Percentiles rank a stretch among this genome's conserved stretches.
Conservation (phyloP, 345 rosid species). For the Hirschfeldia incana region DNA sequence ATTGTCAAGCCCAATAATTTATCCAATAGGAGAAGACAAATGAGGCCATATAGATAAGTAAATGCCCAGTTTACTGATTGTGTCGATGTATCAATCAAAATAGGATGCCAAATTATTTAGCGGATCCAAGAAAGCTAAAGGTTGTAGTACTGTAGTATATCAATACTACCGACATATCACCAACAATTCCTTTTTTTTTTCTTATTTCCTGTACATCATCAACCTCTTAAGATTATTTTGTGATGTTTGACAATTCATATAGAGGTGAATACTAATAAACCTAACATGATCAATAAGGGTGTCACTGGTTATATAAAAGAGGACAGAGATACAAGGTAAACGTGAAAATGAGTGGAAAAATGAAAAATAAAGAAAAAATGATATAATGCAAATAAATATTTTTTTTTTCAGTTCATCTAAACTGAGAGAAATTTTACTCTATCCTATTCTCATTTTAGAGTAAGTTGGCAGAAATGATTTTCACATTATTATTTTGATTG, state of each 20-base stretch:
- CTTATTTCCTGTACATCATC: not conserved
- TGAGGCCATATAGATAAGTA: slow-evolving; percentile 6
- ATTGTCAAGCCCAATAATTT: slow-evolving; percentile 10
- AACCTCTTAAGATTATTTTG: not conserved
- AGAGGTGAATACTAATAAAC: not conserved
- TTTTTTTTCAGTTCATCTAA: not conserved
- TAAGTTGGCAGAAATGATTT: not conserved
- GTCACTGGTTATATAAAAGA: not conserved
- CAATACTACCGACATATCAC: not conserved
- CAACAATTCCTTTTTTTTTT: not conserved
- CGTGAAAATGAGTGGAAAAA: not conserved
- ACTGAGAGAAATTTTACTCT: not conserved
- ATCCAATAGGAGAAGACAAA: slow-evolving; percentile 1
- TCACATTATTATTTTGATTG: too few relatives aligned
- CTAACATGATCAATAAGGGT: not conserved
- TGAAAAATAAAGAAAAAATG: too few relatives aligned
- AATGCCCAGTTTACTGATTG: slow-evolving; percentile 3
- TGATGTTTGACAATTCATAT: not conserved
- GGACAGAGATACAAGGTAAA: not conserved
- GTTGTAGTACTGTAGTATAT: not conserved
- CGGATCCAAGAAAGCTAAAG: not conserved
- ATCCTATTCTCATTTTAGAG: too few relatives aligned
- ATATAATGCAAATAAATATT: too few relatives aligned
- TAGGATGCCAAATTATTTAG: not conserved
- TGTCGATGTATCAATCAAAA: not conserved